phyloP scores from a whole-genome alignment of 2,329 filamentous ascomycete species.

The Aspergillus sp. region DNA sequence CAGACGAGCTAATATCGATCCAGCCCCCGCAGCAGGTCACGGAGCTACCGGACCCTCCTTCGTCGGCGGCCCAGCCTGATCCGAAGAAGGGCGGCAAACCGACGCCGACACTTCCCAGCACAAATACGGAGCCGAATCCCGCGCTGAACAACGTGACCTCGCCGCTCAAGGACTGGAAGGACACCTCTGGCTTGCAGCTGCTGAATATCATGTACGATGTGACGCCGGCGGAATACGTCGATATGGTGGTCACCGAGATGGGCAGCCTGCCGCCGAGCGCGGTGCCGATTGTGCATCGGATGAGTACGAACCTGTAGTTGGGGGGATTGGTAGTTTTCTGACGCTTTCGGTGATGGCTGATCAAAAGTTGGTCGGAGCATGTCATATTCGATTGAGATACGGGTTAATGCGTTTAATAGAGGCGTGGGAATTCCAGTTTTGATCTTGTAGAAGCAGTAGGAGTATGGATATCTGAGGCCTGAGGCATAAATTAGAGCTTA shows the following conservation, averaged over 20 bases:
- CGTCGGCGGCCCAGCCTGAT: conserved; percentile 12
- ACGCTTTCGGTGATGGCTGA: neutral
- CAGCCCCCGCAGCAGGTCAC: conserved; percentile 23
- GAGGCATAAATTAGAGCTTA: neutral
- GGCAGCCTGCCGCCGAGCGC: conserved; percentile 78
- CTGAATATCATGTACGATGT: conserved; percentile 82
- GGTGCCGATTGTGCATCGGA: conserved; percentile 63
- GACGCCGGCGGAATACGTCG: conserved; percentile 76
- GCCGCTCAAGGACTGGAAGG: conserved; percentile 45
- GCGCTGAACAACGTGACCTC: conserved; percentile 17
- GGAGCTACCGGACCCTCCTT: conserved; percentile 19
- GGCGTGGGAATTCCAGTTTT: too few relatives aligned
- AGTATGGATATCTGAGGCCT: too few relatives aligned
- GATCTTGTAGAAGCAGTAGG: too few relatives aligned
- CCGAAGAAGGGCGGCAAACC: conserved; percentile 26
- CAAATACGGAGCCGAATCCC: conserved; percentile 15
- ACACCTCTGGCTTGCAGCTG: conserved; percentile 52
- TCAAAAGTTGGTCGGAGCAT: too few relatives aligned
- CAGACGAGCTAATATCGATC: conserved; percentile 52
- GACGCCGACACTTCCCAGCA: conserved; percentile 12
- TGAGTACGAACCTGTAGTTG: conserved; percentile 37
- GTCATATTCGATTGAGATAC: too few relatives aligned
- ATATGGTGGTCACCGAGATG: conserved; percentile 83
- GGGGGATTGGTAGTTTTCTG: neutral
- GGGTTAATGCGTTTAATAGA: too few relatives aligned